Conservation (phyloP, 1,284 basidiomycete genomes). For the Leccinum colubrinum region DNA sequence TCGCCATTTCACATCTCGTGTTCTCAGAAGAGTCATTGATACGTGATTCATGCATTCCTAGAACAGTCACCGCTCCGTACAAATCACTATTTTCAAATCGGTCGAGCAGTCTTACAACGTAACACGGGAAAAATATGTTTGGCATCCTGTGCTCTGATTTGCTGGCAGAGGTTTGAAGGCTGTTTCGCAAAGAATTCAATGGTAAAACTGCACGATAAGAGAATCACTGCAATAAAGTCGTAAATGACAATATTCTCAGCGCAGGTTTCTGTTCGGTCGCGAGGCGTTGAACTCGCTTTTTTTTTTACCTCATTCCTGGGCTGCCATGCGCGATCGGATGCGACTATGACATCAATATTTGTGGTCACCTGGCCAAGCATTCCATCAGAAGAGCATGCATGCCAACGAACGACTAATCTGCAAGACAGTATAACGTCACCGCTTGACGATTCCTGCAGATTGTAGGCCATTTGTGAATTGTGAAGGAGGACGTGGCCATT, state of each 20-base stretch:
- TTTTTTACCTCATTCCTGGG: background rate
- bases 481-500: background rate
- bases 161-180: background rate
- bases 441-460: background rate
- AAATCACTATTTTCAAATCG: background rate
- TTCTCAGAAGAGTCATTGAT: background rate
- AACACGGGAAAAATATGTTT: background rate
- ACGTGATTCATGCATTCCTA: background rate
- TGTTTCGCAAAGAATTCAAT: background rate
- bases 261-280: background rate
- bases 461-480: background rate
- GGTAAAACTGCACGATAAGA: background rate
- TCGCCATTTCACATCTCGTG: background rate
- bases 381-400: background rate
- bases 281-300: background rate
- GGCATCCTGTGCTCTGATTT: background rate
- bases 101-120: background rate
- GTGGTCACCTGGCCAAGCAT: background rate
- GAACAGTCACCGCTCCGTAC: constrained; percentile 2
- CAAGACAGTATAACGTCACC: background rate
- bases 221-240: background rate
- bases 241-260: background rate
- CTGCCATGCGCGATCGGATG: background rate
- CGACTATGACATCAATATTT: background rate
- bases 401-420: background rate